A percentile compares a stretch with the other conserved stretches of the same genome.
Conservation (phyloP, 371 early-diverging fungal species). For the Mucor lusitanicus region DNA sequence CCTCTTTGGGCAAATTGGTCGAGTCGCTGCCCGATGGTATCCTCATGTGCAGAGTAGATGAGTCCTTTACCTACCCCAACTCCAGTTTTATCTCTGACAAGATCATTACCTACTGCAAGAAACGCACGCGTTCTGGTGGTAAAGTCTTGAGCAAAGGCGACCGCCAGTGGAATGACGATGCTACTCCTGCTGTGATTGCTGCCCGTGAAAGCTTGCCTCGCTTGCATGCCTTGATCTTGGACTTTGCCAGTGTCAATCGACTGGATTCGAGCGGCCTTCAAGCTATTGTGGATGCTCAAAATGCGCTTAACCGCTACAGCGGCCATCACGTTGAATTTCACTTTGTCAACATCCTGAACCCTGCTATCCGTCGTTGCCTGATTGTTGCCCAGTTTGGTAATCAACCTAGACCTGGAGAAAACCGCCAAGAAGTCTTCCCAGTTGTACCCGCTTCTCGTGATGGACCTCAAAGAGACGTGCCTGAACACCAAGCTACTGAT, state of each 20-base stretch:
- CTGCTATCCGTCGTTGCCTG: constrained; percentile 40
- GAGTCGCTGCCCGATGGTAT: constrained; percentile 58
- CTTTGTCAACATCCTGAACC: constrained; percentile 44
- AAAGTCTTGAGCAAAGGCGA: constrained; percentile 47
- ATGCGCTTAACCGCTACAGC: constrained; percentile 54
- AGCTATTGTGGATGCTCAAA: constrained; percentile 58
- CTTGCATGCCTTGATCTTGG: constrained; percentile 66
- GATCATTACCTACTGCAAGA: constrained; percentile 49
- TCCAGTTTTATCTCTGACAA: constrained; percentile 53
- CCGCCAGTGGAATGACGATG: constrained; percentile 55
- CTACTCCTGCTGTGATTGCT: constrained; percentile 22
- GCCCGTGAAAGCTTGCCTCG: constrained; percentile 39
- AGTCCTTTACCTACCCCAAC: constrained; percentile 74
- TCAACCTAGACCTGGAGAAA: constrained; percentile 17
- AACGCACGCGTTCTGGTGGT: constrained; percentile 33
- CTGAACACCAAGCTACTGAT: neutral
- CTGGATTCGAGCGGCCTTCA: constrained; percentile 71
- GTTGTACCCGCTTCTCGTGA: constrained; percentile 44
- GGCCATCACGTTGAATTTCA: constrained; percentile 59
- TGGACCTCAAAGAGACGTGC: constrained; percentile 20
- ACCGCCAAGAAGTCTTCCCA: constrained; percentile 34
- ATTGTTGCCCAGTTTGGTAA: constrained; percentile 49
- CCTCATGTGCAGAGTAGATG: constrained; percentile 61
- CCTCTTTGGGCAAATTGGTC: constrained; percentile 35
- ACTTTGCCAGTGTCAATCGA: constrained; percentile 63